Base-by-base conservation (phyloP, 2,329 filamentous ascomycete genomes). In the Trichoderma sp. region DNA sequence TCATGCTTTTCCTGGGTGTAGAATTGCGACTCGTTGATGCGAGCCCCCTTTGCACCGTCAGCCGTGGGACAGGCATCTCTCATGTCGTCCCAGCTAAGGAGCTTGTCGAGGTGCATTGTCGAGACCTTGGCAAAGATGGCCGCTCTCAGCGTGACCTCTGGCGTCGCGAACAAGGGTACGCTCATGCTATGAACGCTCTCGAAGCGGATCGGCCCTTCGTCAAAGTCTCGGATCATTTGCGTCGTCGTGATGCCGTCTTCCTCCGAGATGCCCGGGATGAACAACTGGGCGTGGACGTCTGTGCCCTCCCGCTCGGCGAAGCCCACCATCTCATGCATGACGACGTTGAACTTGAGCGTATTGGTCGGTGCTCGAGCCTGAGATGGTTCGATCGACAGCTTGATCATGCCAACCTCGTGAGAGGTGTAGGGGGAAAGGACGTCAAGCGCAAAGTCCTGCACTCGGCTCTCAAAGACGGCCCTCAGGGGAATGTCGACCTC, bases 111-210 rank as follows among this genome's bases (percentile, higher is more conserved):
- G 78, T 99, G 95, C 89, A 97, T 97, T 0, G 89, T 81, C 1
- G 92, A 95, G 43, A 97, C 92, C 73, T 90, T 90, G 19, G 95
- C 93, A 75, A 97, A 98, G 67, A 99, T 90, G 56, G 93, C 92
- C 9, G 97, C 90, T 63, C 95, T 87, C 62, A 99, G 78, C 26
- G 88, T 90, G 1, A 92, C 88, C 54, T 90, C 89, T 24, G 85
- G 86, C 1, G 92, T 86, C 5, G 77, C 75, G 50, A 89, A 90
- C 43, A 96, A 82, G 4, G 93, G 91, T 61, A 99, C 83, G 74
- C 92, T 97, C 92, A 99, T 97, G 76, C 92, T 97, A 80, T 99
- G 95, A 57, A 98, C 93, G 77, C 95, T 99, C 78, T 98, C 94
- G 71, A 99, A 99, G 4, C 91, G 89, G 64, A 99, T 88, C 0